phyloP scores from a whole-genome alignment of 2,329 filamentous ascomycete genomes.

The Pseudocercospora cruenta region DNA sequence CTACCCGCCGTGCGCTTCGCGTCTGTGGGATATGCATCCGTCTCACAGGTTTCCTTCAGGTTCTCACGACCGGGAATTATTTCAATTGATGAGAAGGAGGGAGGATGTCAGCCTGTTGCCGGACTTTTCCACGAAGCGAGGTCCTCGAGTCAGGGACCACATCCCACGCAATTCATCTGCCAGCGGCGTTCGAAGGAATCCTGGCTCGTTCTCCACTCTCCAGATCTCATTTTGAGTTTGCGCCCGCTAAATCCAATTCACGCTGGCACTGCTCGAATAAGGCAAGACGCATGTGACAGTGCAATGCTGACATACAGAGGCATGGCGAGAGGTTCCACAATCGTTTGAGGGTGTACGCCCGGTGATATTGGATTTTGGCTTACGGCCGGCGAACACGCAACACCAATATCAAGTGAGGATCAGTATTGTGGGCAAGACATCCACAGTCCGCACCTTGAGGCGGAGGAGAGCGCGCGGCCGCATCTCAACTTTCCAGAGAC shows the following conservation, averaged over 20 bases:
- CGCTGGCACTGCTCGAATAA: background rate
- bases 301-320: constrained; percentile 1
- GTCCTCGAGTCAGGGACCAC: background rate
- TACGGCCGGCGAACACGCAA: background rate
- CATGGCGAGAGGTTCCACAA: constrained; percentile 1
- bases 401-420: background rate
- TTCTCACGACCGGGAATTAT: background rate
- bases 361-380: background rate
- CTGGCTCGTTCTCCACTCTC: constrained; percentile 6
- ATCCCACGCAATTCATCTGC: constrained; percentile 2
- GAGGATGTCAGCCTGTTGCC: background rate
- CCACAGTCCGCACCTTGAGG: background rate
- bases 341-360: background rate
- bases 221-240: constrained; percentile 11
- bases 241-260: constrained; percentile 4
- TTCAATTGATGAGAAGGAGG: background rate
- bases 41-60: background rate
- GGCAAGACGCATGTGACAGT: constrained; percentile 6
- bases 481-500: background rate
- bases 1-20: background rate
- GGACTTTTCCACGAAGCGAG: background rate
- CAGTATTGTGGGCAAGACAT: background rate
- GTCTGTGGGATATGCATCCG: constrained; percentile 1
- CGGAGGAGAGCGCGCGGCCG: background rate
- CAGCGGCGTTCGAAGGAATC: background rate